Base-by-base conservation (phyloP, 495 filamentous ascomycete genomes). In the Aspergillus cavernicola region DNA sequence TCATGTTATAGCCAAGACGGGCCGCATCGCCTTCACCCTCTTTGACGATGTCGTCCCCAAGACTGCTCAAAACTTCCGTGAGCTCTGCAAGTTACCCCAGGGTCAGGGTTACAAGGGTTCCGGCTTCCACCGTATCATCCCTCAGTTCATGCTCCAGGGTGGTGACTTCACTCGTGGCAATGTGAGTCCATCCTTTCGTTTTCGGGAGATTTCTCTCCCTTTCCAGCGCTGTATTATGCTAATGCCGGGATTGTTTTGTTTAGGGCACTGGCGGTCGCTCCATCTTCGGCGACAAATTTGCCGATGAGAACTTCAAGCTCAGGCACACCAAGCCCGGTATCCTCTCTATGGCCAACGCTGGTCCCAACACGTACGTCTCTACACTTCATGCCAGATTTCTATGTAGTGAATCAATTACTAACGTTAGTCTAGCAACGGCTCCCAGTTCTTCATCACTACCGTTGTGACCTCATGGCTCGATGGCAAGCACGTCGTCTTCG, bases 381-480 rank as follows among this genome's bases (percentile, higher is more conserved):
- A 18, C 42, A 58, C 2, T n/a, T n/a, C 16, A n/a, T 32, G 42
- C 19, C 36, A 20, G 10, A 0, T 15, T 29, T 56, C 3, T 22
- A 16, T 28, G 29, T 10, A 6, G 2, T 24, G n/a, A 23, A 18
- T 4, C 31, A 8, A 24, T 23, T 12, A 22, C 44, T 47, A n/a
- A 47, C 12, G 13, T n/a, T 13, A 19, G 7, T 43, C 31, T 22
- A 97, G 93, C 72, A 99, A 97, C 70, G 93, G 95, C 62, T 91
- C 86, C 53, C 95, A 97, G 70, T 99, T 99, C 84, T 99, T 97
- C 82, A 76, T 99, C 68, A 99, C 93, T 52, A 97, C 95, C 28
- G 87, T 95, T 56, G 75, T 81, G 22, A 99, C 93, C 36, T 85
- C 86, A 24, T 95, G 97, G 78, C 84, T 99, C 48, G 90, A 97